Percentiles rank a stretch among this genome's conserved stretches.
phyloP scores from a whole-genome alignment of 1,139 yeast genomes.

The Meyerozyma guilliermondii region DNA sequence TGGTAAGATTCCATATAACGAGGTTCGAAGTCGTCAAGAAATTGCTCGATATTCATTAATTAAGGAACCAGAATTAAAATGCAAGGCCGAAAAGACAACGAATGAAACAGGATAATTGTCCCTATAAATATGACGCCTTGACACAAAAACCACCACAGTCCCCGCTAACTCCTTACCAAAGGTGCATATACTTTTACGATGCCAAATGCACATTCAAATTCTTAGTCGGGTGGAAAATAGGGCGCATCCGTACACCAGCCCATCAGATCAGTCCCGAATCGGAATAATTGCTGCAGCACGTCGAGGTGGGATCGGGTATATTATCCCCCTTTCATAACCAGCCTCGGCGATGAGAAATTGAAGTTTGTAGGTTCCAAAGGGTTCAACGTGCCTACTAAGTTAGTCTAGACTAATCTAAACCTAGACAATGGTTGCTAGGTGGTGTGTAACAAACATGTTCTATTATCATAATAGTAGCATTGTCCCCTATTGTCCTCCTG shows the following conservation, averaged over 20 bases:
- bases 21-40: constrained; percentile 1
- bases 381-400: neutral
- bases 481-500: neutral
- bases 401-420: neutral
- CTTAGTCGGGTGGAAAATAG: neutral
- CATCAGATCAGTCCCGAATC: neutral
- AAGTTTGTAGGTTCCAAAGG: neutral
- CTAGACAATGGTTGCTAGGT: constrained; percentile 1
- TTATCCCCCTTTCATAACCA: neutral
- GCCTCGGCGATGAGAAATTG: neutral
- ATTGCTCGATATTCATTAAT: constrained; percentile 1
- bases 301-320: neutral
- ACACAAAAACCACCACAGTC: constrained; percentile 1
- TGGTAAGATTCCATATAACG: constrained; percentile 1
- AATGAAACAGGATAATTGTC: neutral
- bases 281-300: constrained; percentile 1
- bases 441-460: neutral
- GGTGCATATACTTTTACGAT: neutral
- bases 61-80: neutral
- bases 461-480: neutral
- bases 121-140: neutral
- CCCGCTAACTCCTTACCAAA: constrained; percentile 2
- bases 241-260: neutral
- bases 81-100: neutral
- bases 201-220: neutral